Conservation (phyloP, 2,329 filamentous ascomycete species). For the Aspergillus arachidicola region DNA sequence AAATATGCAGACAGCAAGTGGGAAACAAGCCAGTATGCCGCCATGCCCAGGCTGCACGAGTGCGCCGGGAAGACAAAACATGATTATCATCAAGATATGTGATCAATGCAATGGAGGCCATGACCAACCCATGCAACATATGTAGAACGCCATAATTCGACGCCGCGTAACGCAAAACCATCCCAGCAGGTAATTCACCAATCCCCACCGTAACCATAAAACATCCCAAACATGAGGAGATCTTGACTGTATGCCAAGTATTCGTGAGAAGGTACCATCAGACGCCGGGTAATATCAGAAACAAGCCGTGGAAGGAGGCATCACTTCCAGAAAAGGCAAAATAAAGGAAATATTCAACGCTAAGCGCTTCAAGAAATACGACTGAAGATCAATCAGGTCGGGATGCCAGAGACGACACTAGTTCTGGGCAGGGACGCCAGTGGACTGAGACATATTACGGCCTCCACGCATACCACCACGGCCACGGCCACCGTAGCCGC, state of each 20-base stretch:
- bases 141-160: slow-evolving; percentile 20
- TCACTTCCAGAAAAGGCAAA: slow-evolving; percentile 25
- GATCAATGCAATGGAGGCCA: slow-evolving; percentile 17
- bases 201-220: slow-evolving; percentile 23
- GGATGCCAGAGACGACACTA: slow-evolving; percentile 20
- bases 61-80: slow-evolving; percentile 8
- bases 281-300: slow-evolving; percentile 26
- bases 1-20: slow-evolving; percentile 1
- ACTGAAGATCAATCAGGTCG: background rate
- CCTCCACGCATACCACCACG: slow-evolving; percentile 45
- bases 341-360: slow-evolving; percentile 24
- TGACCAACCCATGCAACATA: slow-evolving; percentile 20
- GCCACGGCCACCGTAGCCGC: slow-evolving; percentile 43
- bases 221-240: slow-evolving; percentile 18
- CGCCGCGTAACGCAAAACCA: slow-evolving; percentile 19
- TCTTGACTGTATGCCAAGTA: slow-evolving; percentile 27
- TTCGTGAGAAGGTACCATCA: slow-evolving; percentile 27
- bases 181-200: slow-evolving; percentile 16
- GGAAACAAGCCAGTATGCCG: background rate
- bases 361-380: slow-evolving; percentile 15
- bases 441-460: slow-evolving; percentile 40
- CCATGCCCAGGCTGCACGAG: background rate
- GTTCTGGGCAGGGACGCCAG: slow-evolving; percentile 40
- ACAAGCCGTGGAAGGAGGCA: slow-evolving; percentile 24
- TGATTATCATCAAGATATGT: slow-evolving; percentile 20